Conservation (phyloP, 2,329 filamentous ascomycete species). For the Fusarium liriodendri region DNA sequence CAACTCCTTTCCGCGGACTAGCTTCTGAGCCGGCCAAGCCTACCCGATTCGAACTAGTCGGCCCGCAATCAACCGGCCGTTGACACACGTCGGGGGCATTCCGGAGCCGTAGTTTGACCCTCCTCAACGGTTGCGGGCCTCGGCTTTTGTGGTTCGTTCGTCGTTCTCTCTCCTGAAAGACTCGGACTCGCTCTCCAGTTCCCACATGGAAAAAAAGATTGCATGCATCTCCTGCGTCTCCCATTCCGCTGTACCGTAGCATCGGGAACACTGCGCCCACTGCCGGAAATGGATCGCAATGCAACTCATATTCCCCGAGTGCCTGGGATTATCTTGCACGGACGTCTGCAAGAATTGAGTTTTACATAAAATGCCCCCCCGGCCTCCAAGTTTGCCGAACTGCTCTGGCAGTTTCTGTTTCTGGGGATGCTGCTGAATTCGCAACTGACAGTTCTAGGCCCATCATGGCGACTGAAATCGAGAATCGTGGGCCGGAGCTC, state of each 20-base stretch:
- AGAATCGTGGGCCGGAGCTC: constrained; percentile 48
- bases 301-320: not conserved
- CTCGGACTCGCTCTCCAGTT: no score
- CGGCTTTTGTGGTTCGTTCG: not conserved
- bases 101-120: not conserved
- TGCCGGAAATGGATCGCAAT: not conserved
- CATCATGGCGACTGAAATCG: constrained; percentile 24
- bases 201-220: not conserved
- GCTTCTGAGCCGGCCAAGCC: not conserved
- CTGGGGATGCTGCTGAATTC: no score
- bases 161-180: not conserved
- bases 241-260: not conserved
- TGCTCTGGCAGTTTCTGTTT: not conserved
- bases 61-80: not conserved
- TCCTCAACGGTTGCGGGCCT: not conserved
- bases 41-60: not conserved
- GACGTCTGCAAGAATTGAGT: not conserved
- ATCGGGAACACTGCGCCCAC: not conserved
- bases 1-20: not conserved
- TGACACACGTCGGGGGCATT: not conserved
- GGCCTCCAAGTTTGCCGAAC: not conserved
- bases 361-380: not conserved
- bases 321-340: not conserved
- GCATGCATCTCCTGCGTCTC: not conserved
- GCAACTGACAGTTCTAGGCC: not conserved